Evolutionary conservation across 169 alveolate genomes (phyloP).

Genomic region (Cryptosporidium bovis): DNA sequence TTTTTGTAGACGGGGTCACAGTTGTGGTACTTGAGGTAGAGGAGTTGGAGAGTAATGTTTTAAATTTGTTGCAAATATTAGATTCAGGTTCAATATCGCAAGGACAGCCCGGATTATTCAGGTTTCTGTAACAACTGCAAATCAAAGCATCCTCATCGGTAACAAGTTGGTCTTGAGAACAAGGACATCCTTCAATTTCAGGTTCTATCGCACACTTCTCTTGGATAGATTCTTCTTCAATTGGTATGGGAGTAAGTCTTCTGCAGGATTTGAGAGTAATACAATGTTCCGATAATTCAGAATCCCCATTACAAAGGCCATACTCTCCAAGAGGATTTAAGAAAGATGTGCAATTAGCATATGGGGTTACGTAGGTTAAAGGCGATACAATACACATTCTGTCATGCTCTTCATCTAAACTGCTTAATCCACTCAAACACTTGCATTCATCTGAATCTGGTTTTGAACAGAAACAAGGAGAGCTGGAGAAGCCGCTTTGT

Average conservation of each 20-base stretch:
- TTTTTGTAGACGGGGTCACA: not conserved
- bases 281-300: slow-evolving; percentile 47
- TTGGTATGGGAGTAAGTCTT: slow-evolving; percentile 66
- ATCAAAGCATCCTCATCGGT: slow-evolving; percentile 71
- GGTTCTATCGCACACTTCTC: slow-evolving; percentile 54
- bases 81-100: slow-evolving; percentile 57
- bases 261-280: slow-evolving; percentile 52
- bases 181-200: slow-evolving; percentile 67
- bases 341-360: slow-evolving; percentile 70
- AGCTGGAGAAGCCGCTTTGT: slow-evolving; percentile 60
- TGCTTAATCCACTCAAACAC: slow-evolving; percentile 66
- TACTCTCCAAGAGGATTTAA: slow-evolving; percentile 63
- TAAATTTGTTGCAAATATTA: slow-evolving; percentile 40
- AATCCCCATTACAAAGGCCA: slow-evolving; percentile 61
- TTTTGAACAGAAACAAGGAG: slow-evolving; percentile 72
- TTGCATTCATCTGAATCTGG: slow-evolving; percentile 62
- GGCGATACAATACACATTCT: slow-evolving; percentile 75
- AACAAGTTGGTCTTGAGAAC: slow-evolving; percentile 56
- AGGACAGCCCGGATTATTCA: slow-evolving; percentile 71
- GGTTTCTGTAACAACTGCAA: slow-evolving; percentile 60
- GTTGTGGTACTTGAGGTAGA: slow-evolving; percentile 32
- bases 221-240: slow-evolving; percentile 43
- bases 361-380: slow-evolving; percentile 59
- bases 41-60: not conserved
- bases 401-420: slow-evolving; percentile 72